phyloP scores from a whole-genome alignment of 768 basidiomycete genomes.

The Lentinula raphanica region DNA sequence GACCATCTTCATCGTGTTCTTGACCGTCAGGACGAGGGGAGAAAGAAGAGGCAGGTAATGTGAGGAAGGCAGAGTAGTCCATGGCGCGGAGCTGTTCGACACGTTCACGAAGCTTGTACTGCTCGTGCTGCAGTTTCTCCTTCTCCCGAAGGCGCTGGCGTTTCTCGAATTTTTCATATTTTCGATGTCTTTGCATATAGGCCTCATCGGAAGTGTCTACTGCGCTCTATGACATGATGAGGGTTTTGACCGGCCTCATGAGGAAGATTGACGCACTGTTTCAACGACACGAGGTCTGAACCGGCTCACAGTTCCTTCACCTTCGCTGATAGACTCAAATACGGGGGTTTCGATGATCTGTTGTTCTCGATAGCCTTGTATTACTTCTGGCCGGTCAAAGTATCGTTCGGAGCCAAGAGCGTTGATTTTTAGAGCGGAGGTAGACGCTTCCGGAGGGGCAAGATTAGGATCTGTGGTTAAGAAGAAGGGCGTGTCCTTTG shows the following conservation, averaged over 20 bases:
- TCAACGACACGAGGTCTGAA: conserved; percentile 66
- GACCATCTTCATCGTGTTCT: conserved; percentile 22
- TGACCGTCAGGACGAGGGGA: conserved; percentile 27
- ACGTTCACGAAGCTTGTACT: conserved; percentile 86
- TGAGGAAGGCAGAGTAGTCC: conserved; percentile 66
- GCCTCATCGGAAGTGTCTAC: conserved; percentile 74
- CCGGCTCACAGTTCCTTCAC: conserved; percentile 48
- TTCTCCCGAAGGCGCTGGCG: conserved; percentile 82
- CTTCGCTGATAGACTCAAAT: conserved; percentile 42
- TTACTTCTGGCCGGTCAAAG: conserved; percentile 74
- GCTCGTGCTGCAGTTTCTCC: conserved; percentile 87
- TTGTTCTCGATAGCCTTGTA: conserved; percentile 65
- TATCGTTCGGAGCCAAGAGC: conserved; percentile 62
- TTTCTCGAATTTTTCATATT: conserved; percentile 84
- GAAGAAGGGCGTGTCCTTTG: conserved; percentile 57
- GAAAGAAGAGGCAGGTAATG: conserved; percentile 55
- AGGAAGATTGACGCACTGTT: conserved; percentile 49
- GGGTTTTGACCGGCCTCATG: not conserved
- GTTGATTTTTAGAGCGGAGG: conserved; percentile 39
- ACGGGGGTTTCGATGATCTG: conserved; percentile 75
- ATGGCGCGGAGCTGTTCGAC: conserved; percentile 78
- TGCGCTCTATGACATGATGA: conserved; percentile 15
- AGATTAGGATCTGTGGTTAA: conserved; percentile 67
- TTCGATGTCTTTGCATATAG: conserved; percentile 79
- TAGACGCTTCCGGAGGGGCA: conserved; percentile 30